phyloP scores from a whole-genome alignment of 2,329 filamentous ascomycete species.

The Talaromyces sp. region DNA sequence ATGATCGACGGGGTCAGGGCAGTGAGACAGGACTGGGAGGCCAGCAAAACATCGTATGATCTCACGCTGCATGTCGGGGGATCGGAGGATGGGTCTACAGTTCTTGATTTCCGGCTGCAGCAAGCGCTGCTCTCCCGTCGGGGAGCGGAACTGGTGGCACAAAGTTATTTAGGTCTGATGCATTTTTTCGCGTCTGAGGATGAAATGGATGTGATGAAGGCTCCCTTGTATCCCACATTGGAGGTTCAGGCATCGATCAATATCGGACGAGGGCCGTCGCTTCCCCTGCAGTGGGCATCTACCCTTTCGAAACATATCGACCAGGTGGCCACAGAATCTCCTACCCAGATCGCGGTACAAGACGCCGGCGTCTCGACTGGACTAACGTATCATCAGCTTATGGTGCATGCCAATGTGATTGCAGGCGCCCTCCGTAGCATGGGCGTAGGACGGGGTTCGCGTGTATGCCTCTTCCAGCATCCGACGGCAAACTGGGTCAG shows the following conservation, averaged over 20 bases:
- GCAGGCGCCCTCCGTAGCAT: neutral
- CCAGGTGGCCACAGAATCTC: neutral
- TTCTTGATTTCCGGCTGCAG: neutral
- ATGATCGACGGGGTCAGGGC: neutral
- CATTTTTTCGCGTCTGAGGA: neutral
- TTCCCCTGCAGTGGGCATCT: neutral
- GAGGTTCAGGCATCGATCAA: neutral
- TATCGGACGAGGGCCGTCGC: neutral
- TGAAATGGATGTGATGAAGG: neutral
- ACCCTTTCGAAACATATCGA: neutral
- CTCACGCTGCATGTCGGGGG: neutral
- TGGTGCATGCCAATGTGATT: neutral
- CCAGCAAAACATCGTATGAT: neutral
- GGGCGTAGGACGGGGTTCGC: neutral
- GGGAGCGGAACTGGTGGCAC: neutral
- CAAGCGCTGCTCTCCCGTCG: neutral
- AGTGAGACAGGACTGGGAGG: neutral
- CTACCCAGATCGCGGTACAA: neutral
- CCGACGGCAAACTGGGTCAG: slow-evolving; percentile 29
- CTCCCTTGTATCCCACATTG: neutral
- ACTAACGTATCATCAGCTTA: neutral
- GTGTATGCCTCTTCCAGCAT: slow-evolving; percentile 24
- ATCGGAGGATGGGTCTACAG: neutral
- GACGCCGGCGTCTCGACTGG: neutral
- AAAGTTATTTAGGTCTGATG: neutral